A percentile compares a stretch with the other conserved stretches of the same genome.
These are phyloP conservation scores for Colletotrichum tofieldiae DNA, from an alignment of 2,329 filamentous ascomycete genomes.

Conservation along the genomic window DNA sequence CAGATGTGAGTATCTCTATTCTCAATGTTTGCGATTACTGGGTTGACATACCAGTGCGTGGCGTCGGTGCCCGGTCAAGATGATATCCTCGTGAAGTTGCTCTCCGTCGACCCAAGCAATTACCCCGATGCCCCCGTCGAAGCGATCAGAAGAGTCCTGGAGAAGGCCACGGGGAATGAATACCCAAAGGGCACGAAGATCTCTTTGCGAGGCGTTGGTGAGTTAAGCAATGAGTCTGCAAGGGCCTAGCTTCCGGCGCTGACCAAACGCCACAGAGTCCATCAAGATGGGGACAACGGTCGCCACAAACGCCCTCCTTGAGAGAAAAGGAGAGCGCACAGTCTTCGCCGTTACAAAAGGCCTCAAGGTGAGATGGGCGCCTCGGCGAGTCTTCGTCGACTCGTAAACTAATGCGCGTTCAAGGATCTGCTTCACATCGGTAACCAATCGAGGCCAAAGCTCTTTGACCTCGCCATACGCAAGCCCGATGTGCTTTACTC, in stretches of 20 bases:
- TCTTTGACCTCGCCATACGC: slow-evolving; percentile 80
- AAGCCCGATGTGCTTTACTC: slow-evolving; percentile 80
- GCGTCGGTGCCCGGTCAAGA: slow-evolving; percentile 54
- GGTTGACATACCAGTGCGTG: slow-evolving; percentile 22
- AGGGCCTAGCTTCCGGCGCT: not conserved
- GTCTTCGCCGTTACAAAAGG: slow-evolving; percentile 78
- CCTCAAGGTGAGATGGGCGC: not conserved
- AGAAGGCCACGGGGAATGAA: slow-evolving; percentile 51
- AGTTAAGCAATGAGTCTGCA: not conserved
- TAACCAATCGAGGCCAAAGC: slow-evolving; percentile 80
- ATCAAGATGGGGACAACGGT: slow-evolving; percentile 87
- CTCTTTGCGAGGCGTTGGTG: slow-evolving; percentile 47
- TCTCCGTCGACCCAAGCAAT: slow-evolving; percentile 80
- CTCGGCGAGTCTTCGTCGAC: fast-evolving
- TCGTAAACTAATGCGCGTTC: slow-evolving; percentile 58
- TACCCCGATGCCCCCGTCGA: slow-evolving; percentile 82
- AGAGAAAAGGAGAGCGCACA: slow-evolving; percentile 80
- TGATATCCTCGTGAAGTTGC: slow-evolving; percentile 79
- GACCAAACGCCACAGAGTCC: slow-evolving; percentile 62
- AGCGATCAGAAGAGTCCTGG: slow-evolving; percentile 71
- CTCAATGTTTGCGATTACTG: slow-evolving; percentile 63
- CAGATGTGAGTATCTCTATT: slow-evolving; percentile 75
- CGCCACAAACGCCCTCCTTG: slow-evolving; percentile 83
- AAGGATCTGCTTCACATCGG: slow-evolving; percentile 81
- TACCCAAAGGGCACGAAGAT: slow-evolving; percentile 50